Conservation (phyloP, 2,329 filamentous ascomycete genomes). For the Diaporthe citriasiana region DNA sequence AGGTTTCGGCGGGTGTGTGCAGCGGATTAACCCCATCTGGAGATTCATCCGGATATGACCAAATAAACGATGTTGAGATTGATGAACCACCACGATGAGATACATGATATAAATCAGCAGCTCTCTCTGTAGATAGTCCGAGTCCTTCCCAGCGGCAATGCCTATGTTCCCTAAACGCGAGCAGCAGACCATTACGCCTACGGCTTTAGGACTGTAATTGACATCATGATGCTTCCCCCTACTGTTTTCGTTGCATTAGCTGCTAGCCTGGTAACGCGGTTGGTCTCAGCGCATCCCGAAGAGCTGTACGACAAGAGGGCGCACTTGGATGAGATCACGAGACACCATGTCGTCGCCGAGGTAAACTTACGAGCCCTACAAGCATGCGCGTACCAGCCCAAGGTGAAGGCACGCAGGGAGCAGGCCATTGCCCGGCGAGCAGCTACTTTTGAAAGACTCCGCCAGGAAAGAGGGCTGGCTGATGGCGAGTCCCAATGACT, state of each 20-base stretch:
- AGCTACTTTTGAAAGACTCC: conserved; percentile 54
- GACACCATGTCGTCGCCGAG: conserved; percentile 48
- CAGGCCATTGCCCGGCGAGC: conserved; percentile 56
- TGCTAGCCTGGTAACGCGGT: not conserved
- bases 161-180: not conserved
- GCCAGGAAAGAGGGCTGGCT: conserved; percentile 49
- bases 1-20: not conserved
- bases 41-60: conserved; percentile 20
- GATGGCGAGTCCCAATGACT: not conserved
- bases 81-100: not conserved
- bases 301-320: conserved; percentile 49
- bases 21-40: conserved; percentile 2
- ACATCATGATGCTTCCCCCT: conserved; percentile 1
- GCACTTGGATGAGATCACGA: conserved; percentile 47
- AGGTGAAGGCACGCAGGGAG: conserved; percentile 55
- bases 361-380: conserved; percentile 53
- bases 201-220: not conserved
- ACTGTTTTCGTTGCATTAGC: not conserved
- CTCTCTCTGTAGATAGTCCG: too few relatives aligned
- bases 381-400: conserved; percentile 55
- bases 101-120: not conserved
- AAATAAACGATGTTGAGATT: conserved; percentile 1
- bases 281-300: conserved; percentile 49
- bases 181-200: not conserved
- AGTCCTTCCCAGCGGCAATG: not conserved